Evolutionary conservation across 805 yeast genomes (phyloP), one percentile per base, ranked within the genome.

Genomic region (Pichia eremophila): DNA sequence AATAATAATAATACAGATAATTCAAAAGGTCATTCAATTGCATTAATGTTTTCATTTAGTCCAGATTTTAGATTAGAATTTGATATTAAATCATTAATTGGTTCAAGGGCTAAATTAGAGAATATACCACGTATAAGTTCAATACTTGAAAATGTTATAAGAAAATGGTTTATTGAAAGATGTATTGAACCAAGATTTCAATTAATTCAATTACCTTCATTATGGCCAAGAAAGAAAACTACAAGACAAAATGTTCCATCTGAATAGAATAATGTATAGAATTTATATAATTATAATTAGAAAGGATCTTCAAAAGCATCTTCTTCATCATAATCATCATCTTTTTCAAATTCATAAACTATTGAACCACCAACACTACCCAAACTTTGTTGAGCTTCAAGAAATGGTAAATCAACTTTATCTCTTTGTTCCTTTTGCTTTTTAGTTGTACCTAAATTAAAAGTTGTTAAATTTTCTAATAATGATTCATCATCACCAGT

Each of bases 321-420:
- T 57, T 93, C 98, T 63, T 91, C 99, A 60, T 91, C 99, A 60
- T 90, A 91, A 64, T 91, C 99, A 62, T 91, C 99, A 63, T 91
- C 98, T 60, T 90, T 87, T 58, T 93, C 98, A 61, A 81, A 93
- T 60, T 93, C 93, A 60, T 91, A 91, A 5, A 91, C 95, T 55
- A 93, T 90, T 1, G 99, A 97, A 18, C 98, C 96, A 46, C 95
- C 96, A 44, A 77, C 68, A 34, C 79, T 76, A 19, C 83, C 85
- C 31, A 73, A 64, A 17, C 71, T 68, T 48, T 77, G 72, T 59
- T 91, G 98, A 0, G 98, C 98, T 54, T 84, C 85, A 70, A 91
- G 68, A 63, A 72, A 91, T n/a, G 99, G 99, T 50, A 91, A 70
- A 43, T 85, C 95, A 4, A 93, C 96, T 51, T 84, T 81, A 27